Conservation (phyloP, 805 yeast species). For the Starmerella potacharoeniae region DNA sequence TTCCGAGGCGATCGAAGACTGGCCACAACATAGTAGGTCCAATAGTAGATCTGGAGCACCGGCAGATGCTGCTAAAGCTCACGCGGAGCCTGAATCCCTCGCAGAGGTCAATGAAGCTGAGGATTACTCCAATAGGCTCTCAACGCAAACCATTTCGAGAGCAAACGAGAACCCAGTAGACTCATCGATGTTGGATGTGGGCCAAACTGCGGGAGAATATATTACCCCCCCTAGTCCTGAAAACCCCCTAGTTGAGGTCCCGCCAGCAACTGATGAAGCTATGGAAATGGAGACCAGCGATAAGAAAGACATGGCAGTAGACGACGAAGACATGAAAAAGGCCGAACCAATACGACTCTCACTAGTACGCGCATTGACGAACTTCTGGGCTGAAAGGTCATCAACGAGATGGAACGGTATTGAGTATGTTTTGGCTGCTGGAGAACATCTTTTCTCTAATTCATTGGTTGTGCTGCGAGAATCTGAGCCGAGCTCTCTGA, state of each 20-base stretch:
- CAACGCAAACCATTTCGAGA: not conserved
- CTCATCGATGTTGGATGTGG: not conserved
- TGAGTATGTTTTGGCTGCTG: slow-evolving; percentile 63
- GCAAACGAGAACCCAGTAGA: not conserved
- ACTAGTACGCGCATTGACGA: slow-evolving; percentile 68
- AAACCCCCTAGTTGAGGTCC: not conserved
- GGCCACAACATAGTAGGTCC: slow-evolving; percentile 7
- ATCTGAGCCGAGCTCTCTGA: slow-evolving; percentile 89
- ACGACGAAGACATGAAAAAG: slow-evolving; percentile 10
- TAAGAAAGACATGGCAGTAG: not conserved
- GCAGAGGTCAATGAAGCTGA: slow-evolving; percentile 1
- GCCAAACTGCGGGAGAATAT: not conserved
- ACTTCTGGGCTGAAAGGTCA: slow-evolving; percentile 96
- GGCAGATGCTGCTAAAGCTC: not conserved
- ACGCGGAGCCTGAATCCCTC: not conserved
- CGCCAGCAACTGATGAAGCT: not conserved
- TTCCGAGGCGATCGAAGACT: slow-evolving; percentile 44
- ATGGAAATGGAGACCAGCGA: not conserved
- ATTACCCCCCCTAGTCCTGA: not conserved
- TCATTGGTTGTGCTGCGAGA: slow-evolving; percentile 89
- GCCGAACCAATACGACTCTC: slow-evolving; percentile 31
- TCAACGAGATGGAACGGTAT: slow-evolving; percentile 92
- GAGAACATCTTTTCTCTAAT: slow-evolving; percentile 88
- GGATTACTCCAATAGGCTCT: slow-evolving; percentile 5
- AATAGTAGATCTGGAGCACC: not conserved